Conservation (phyloP, 83 land plant genomes). For the Larix sibirica region DNA sequence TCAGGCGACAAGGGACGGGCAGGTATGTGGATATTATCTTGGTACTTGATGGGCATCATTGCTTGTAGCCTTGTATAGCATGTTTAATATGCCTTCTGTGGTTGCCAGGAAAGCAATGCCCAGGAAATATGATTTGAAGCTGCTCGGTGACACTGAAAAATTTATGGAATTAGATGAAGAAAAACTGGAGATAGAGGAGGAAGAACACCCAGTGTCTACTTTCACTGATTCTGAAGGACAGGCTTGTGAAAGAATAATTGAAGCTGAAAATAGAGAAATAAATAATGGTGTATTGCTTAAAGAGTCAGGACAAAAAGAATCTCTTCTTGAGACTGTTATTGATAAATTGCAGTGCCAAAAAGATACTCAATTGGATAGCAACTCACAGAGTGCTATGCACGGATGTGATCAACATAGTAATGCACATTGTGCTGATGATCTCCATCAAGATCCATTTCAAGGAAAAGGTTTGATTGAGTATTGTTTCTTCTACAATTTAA, state of each 20-base stretch:
- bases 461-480: not conserved
- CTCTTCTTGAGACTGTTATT: not conserved
- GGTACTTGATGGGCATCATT: not conserved
- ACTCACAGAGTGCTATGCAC: not conserved
- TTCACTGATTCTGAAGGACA: not conserved
- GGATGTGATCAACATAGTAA: not conserved
- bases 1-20: slow-evolving; percentile 4
- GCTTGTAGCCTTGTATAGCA: not conserved
- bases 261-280: not conserved
- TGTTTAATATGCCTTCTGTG: not conserved
- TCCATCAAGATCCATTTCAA: not conserved
- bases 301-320: not conserved
- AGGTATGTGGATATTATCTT: not conserved
- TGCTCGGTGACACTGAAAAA: not conserved
- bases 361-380: not conserved
- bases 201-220: not conserved
- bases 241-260: not conserved
- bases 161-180: not conserved
- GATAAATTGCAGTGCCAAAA: not conserved
- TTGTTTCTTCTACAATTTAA: not conserved
- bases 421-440: not conserved
- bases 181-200: slow-evolving; percentile 1
- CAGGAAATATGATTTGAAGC: not conserved
- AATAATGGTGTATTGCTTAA: not conserved
- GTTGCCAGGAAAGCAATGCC: not conserved